These are phyloP conservation scores for Eucalyptus viminalis DNA, from an alignment of 345 rosid genomes.

Conservation along the genomic window DNA sequence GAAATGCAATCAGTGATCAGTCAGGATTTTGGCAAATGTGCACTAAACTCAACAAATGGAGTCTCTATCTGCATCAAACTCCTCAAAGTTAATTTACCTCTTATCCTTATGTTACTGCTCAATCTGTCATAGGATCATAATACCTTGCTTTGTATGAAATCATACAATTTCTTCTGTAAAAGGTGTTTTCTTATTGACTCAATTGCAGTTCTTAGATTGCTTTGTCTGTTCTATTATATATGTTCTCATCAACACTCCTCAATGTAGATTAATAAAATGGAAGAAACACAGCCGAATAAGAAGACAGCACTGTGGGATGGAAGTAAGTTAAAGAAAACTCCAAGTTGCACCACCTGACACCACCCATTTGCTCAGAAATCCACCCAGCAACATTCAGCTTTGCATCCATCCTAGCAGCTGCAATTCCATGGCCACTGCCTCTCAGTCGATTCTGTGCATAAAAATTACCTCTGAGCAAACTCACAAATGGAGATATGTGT, in stretches of 20 bases:
- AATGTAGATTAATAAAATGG: not conserved
- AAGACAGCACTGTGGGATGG: not conserved
- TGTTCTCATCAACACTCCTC: not conserved
- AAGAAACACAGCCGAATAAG: not conserved
- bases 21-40: not conserved
- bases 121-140: not conserved
- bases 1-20: not conserved
- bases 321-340: not conserved
- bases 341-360: constrained; percentile 59
- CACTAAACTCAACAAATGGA: not conserved
- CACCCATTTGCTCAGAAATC: constrained; percentile 99
- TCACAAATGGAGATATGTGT: not conserved
- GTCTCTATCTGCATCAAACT: not conserved
- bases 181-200: not conserved
- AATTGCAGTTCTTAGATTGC: not conserved
- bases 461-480: not conserved
- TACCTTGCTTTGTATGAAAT: not conserved
- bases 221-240: not conserved
- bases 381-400: constrained; percentile 84
- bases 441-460: constrained; percentile 62
- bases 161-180: not conserved
- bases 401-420: constrained; percentile 90
- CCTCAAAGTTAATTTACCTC: not conserved
- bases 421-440: constrained; percentile 93
- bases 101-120: not conserved